Evolutionary conservation across 495 filamentous ascomycete genomes (phyloP), one percentile per base, ranked within the genome.

Genomic region (Entonaema liquescens): DNA sequence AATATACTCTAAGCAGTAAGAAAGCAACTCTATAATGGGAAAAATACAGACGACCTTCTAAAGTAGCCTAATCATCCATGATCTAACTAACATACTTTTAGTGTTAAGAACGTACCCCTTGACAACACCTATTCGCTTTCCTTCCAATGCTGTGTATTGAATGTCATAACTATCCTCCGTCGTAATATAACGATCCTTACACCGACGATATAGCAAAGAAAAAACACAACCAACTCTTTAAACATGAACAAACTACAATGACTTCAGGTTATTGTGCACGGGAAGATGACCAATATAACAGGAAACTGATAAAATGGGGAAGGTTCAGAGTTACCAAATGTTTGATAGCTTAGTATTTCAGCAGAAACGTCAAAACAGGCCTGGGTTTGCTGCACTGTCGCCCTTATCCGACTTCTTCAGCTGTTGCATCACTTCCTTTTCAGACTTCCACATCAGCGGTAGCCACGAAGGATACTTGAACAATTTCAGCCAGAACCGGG

Each of bases 401-500:
- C 2, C 12, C 4, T 55, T 21, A 5, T 5, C 13, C 11, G 31
- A 36, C 29, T 19, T 52, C 5, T 28, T 28, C 2, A 53, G 7
- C 9, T 56, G 29, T 36, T 21, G 53, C 28, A 33, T 29, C 29
- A 56, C 53, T 36, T 56, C 28, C 9, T 53, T 44, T 23, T 72
- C 70, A 1, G 70, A 72, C 47, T 72, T 72, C 70, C 70, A 72
- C 69, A 73, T 73, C 13, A 73, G 56, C 26, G 70, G 55, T n/a
- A 73, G 19, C 70, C 70, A 73, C 3, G 65, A 21, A 9, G 70
- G 70, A 40, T 73, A 73, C 21, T 73, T 73, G 44, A 73, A 63
- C 1, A 69, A n/a, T 47, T 52, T 53, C 12, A 36, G 9, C 59
- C 59, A 59, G 8, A 63, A 64, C 7, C 31, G 53, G 13, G 70